These are phyloP conservation scores for Reutealis trisperma DNA, from an alignment of 345 rosid species.

Conservation along the genomic window DNA sequence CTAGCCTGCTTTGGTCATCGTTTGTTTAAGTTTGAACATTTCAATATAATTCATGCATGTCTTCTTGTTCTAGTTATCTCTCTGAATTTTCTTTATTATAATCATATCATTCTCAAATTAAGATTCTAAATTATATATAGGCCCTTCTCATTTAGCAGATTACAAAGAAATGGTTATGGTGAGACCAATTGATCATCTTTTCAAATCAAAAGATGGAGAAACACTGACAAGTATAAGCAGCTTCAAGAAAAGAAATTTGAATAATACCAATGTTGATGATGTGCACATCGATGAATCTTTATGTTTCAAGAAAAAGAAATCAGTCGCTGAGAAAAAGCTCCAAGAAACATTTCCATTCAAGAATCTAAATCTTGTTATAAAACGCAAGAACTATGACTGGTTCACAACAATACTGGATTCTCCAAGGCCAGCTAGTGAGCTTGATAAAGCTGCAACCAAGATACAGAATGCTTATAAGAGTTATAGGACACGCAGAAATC, in stretches of 20 bases:
- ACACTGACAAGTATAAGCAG: background rate
- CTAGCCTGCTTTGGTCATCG: background rate
- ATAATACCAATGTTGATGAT: no score
- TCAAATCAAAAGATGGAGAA: background rate
- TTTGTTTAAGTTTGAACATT: background rate
- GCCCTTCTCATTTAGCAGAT: background rate
- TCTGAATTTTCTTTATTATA: no score
- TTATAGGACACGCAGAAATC: slow-evolving; percentile 35
- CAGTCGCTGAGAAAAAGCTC: background rate
- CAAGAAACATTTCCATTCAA: background rate
- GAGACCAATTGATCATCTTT: background rate
- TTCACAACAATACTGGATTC: background rate
- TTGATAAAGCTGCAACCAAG: slow-evolving; percentile 20
- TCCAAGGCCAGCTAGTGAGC: background rate
- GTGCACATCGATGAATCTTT: background rate
- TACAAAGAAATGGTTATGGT: background rate
- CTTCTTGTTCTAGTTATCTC: no score
- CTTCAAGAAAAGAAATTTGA: slow-evolving; percentile 17
- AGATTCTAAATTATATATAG: no score
- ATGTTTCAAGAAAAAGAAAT: background rate
- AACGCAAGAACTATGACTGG: background rate
- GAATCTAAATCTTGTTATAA: background rate
- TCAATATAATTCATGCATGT: no score
- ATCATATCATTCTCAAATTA: no score
- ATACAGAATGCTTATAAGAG: slow-evolving; percentile 38